Evolutionary conservation across 129 eudicot genomes (phyloP), one percentile per base, ranked within the genome.

Genomic region (Silybum marianum): DNA sequence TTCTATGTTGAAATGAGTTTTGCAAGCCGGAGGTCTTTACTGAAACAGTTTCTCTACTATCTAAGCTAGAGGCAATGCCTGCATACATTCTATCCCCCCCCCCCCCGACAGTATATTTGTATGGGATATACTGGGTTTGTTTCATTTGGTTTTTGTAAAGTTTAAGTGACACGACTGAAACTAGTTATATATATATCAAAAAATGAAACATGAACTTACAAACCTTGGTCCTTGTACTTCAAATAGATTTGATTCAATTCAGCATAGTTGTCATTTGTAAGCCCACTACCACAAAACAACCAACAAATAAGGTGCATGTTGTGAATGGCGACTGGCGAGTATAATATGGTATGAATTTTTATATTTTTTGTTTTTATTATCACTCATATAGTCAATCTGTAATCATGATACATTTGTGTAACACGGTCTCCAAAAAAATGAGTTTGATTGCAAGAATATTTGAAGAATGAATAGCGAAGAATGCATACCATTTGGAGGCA

Each of bases 191-290:
- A 32, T 32, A 32, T 32, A 32, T 32, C 6, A 40, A 76, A 30
- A 40, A 21, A 1, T 21, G 16, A 22, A 78, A 77, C 51, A 9
- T 34, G 48, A 71, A 81, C 60, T 39, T 24, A 80, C 90, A 80
- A 75, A 94, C 98, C 98, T 84, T 92, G 85, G 46, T 89, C 97
- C 87, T 88, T 94, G 86, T 89, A 94, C 86, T 90, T 89, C 60
- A 85, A 87, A 78, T 94, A 90, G 72, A 94, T 80, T 46, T 92
- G 89, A 72, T 89, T 92, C 80, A 94, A 83, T 84, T 94, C 98
- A n/a, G 83, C 87, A 74, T 94, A 94, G 93, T 92, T 94, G 74
- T 91, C 87, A 74, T 94, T 88, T 6, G 98, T 92, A 84, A 94
- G 75, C 75, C 98, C 98, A 80, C 98, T 94, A 90, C 75, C 71